Percentiles rank a stretch among this genome's conserved stretches.
Conservation (phyloP, 2,329 filamentous ascomycete species). For the Colletotrichum neosansevieriae region DNA sequence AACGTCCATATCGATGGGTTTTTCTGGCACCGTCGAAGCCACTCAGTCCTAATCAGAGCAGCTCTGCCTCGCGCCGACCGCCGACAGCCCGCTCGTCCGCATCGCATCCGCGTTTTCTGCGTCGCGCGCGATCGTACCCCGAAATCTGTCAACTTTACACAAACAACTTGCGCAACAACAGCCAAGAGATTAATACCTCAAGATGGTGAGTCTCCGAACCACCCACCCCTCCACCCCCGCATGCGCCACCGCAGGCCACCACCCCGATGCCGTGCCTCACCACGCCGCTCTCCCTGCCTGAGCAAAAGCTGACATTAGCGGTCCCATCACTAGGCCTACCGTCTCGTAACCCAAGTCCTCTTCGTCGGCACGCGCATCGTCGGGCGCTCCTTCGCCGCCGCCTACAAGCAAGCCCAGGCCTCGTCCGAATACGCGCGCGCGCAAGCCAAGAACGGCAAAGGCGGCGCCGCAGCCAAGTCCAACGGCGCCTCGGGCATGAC, state of each 20-base stretch:
- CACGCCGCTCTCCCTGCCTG: neutral
- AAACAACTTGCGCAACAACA: conserved; percentile 8
- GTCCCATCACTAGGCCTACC: conserved; percentile 32
- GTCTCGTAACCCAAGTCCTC: conserved; percentile 88
- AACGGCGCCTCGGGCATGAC: conserved; percentile 78
- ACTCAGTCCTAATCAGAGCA: conserved; percentile 10
- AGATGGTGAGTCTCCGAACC: conserved; percentile 36
- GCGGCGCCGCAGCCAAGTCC: conserved; percentile 61
- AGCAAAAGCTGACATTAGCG: neutral
- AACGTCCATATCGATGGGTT: conserved; percentile 31
- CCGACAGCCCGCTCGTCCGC: conserved; percentile 18
- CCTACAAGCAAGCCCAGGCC: conserved; percentile 94
- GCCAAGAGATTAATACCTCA: conserved; percentile 24
- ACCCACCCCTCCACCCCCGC: neutral
- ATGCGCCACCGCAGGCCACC: conserved; percentile 15
- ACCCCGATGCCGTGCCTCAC: neutral
- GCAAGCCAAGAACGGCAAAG: conserved; percentile 70
- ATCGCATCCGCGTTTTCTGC: conserved; percentile 16
- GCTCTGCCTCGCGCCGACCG: conserved; percentile 26
- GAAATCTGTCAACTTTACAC: neutral
- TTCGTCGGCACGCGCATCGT: conserved; percentile 91
- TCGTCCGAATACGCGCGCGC: conserved; percentile 85
- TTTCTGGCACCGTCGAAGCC: conserved; percentile 26
- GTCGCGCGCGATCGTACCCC: conserved; percentile 4
- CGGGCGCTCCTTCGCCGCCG: conserved; percentile 91